phyloP scores from a whole-genome alignment of 2,329 filamentous ascomycete species.

The Hypocrella siamensis region DNA sequence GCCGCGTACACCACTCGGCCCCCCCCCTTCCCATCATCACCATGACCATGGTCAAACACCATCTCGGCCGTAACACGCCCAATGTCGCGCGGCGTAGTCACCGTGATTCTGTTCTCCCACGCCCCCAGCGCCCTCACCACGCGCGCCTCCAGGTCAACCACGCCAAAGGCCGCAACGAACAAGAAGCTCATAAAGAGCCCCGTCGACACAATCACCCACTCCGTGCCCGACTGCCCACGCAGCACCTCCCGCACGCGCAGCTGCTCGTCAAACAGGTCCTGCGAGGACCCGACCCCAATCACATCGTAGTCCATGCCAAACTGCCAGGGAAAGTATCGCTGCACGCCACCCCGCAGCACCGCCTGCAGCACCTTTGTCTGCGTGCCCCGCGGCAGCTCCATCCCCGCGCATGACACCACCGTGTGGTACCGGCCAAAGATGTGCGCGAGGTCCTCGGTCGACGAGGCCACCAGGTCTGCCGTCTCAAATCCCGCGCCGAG shows the following conservation, averaged over 20 bases:
- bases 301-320: slow-evolving; percentile 58
- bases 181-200: slow-evolving; percentile 58
- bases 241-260: slow-evolving; percentile 39
- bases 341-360: slow-evolving; percentile 30
- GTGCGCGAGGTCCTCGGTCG: slow-evolving; percentile 19
- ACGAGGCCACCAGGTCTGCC: slow-evolving; percentile 25
- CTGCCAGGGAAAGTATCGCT: slow-evolving; percentile 54
- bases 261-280: slow-evolving; percentile 55
- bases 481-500: slow-evolving; percentile 24
- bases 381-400: slow-evolving; percentile 35
- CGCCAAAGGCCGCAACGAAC: slow-evolving; percentile 45
- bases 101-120: slow-evolving; percentile 46
- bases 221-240: slow-evolving; percentile 26
- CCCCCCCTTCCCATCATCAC: slow-evolving; percentile 3
- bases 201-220: slow-evolving; percentile 52
- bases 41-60: slow-evolving; percentile 23
- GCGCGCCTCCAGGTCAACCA: slow-evolving; percentile 32
- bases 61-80: slow-evolving; percentile 42
- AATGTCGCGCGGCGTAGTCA: slow-evolving; percentile 49
- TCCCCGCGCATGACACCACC: slow-evolving; percentile 47
- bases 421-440: slow-evolving; percentile 31
- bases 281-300: slow-evolving; percentile 40
- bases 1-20: slow-evolving; percentile 39
- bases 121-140: slow-evolving; percentile 38
- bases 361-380: slow-evolving; percentile 43